Conservation (phyloP, 805 yeast genomes). For the Metschnikowia similis region DNA sequence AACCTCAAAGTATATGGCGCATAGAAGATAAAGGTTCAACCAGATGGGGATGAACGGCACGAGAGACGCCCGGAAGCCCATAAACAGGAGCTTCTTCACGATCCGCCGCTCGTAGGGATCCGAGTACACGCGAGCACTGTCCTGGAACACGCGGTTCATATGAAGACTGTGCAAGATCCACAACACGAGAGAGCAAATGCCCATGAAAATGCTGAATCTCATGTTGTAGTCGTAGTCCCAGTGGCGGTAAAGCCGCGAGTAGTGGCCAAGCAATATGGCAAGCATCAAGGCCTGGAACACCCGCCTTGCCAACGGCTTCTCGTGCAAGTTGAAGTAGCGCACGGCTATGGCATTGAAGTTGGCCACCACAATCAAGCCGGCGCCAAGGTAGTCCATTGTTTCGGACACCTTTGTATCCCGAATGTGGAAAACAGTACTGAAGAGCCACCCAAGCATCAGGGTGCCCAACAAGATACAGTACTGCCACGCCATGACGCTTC, state of each 20-base stretch:
- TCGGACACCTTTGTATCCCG: slow-evolving; percentile 37
- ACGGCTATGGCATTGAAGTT: slow-evolving; percentile 33
- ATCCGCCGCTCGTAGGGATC: slow-evolving; percentile 39
- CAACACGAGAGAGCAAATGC: slow-evolving; percentile 24
- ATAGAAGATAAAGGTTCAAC: slow-evolving; percentile 30
- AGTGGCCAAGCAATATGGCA: slow-evolving; percentile 23
- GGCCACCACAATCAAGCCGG: slow-evolving; percentile 32
- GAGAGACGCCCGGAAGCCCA: slow-evolving; percentile 23
- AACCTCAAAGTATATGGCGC: slow-evolving; percentile 32
- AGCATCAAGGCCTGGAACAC: slow-evolving; percentile 19
- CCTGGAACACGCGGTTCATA: slow-evolving; percentile 15
- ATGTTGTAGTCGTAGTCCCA: slow-evolving; percentile 42
- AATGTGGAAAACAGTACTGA: slow-evolving; percentile 35
- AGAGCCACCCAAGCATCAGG: slow-evolving; percentile 34
- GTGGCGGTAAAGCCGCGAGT: slow-evolving; percentile 20
- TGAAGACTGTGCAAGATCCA: slow-evolving; percentile 33
- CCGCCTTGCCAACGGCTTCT: slow-evolving; percentile 7
- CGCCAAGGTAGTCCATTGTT: slow-evolving; percentile 40
- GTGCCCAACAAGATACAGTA: slow-evolving; percentile 25
- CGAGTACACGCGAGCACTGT: slow-evolving; percentile 21
- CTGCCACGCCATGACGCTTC: slow-evolving; percentile 26
- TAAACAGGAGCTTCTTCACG: slow-evolving; percentile 26
- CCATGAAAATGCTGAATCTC: slow-evolving; percentile 28
- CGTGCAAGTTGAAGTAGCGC: slow-evolving; percentile 26
- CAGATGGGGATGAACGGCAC: slow-evolving; percentile 35